These are phyloP conservation scores for Croton laevigatus DNA, from an alignment of 441 rosid genomes.

Conservation along the genomic window DNA sequence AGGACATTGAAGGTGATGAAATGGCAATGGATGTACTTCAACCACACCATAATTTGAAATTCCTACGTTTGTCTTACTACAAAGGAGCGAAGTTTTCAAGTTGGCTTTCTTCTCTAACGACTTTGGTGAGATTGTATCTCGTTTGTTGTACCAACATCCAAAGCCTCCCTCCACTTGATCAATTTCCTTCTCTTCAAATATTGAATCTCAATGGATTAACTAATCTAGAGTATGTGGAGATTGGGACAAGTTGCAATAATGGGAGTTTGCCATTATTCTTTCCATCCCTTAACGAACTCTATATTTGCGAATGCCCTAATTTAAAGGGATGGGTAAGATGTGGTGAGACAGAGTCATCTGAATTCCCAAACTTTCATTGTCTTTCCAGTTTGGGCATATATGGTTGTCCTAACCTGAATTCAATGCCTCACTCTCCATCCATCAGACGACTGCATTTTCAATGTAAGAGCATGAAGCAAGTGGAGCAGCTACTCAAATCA, in stretches of 20 bases:
- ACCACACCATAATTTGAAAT: slow-evolving; percentile 12
- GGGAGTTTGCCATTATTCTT: neutral
- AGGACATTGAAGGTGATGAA: neutral
- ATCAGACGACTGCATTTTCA: neutral
- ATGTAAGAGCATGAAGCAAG: neutral
- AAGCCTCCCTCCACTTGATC: neutral
- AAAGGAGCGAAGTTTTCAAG: slow-evolving; percentile 9
- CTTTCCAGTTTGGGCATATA: slow-evolving; percentile 1
- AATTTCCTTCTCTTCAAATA: neutral
- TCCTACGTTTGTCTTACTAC: neutral
- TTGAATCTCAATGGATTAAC: neutral
- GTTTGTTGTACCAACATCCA: neutral
- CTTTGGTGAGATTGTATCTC: slow-evolving; percentile 6
- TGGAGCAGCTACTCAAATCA: neutral
- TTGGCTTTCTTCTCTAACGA: slow-evolving; percentile 19
- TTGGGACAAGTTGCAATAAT: neutral
- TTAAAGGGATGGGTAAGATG: slow-evolving; percentile 15
- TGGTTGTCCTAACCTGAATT: neutral
- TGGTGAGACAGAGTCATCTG: neutral
- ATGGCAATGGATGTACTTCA: neutral
- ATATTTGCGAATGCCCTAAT: neutral
- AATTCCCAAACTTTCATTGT: slow-evolving; percentile 11
- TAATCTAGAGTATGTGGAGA: slow-evolving; percentile 14
- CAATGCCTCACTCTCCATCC: slow-evolving; percentile 4
- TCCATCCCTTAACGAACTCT: neutral